Percentiles rank a stretch among this genome's conserved stretches.
Conservation (phyloP, 139 green algal species). For the Coelastrella sp. region DNA sequence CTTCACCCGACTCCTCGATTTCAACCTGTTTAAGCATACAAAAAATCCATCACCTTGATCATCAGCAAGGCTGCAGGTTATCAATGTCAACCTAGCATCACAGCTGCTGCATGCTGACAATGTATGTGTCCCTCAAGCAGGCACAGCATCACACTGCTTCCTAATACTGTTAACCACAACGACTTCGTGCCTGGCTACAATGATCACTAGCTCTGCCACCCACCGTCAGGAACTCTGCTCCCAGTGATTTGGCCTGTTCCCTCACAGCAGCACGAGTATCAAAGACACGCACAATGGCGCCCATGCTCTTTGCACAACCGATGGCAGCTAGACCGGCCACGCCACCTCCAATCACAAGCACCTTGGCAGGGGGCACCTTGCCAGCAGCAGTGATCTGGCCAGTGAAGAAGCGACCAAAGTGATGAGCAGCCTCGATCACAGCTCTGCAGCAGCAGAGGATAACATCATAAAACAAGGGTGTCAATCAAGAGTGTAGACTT, state of each 20-base stretch:
- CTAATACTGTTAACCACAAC: too few relatives aligned
- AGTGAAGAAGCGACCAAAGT: conserved; percentile 89
- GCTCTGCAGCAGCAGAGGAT: conserved; percentile 61
- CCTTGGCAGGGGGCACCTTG: conserved; percentile 79
- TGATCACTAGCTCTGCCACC: too few relatives aligned
- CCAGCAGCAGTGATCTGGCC: conserved; percentile 94
- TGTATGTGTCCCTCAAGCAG: too few relatives aligned
- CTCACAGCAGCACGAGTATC: conserved; percentile 80
- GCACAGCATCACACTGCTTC: too few relatives aligned
- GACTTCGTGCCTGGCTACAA: too few relatives aligned
- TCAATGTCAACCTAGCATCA: too few relatives aligned
- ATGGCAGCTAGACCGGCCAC: conserved; percentile 84
- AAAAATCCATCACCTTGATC: background rate
- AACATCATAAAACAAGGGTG: too few relatives aligned
- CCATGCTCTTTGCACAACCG: conserved; percentile 80
- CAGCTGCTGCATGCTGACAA: too few relatives aligned
- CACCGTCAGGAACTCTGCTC: conserved; percentile 89
- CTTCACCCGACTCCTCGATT: conserved; percentile 84
- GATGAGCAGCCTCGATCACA: conserved; percentile 81
- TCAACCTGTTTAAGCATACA: conserved; percentile 48
- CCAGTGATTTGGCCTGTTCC: conserved; percentile 86
- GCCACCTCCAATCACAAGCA: conserved; percentile 84
- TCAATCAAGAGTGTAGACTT: too few relatives aligned
- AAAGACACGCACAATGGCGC: conserved; percentile 88
- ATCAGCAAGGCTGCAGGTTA: background rate